phyloP scores from a whole-genome alignment of 257 asterid genomes.

The Primulina tabacum region DNA sequence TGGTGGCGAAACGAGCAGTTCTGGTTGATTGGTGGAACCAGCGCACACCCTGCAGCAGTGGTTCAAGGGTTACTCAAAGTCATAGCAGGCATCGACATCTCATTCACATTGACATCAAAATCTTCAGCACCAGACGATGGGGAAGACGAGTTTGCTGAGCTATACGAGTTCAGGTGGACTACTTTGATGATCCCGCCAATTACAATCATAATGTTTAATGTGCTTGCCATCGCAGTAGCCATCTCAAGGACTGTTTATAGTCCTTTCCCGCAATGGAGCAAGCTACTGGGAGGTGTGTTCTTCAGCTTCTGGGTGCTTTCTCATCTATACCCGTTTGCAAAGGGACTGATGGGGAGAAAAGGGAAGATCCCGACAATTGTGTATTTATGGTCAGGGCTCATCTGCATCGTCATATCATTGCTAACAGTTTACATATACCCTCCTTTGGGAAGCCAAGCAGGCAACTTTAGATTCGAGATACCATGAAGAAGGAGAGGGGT shows the following conservation, averaged over 20 bases:
- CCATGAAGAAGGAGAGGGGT: conserved; percentile 27
- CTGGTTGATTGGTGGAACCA: conserved; percentile 93
- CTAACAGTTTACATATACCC: conserved; percentile 69
- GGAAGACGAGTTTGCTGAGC: conserved; percentile 73
- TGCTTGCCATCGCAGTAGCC: conserved; percentile 71
- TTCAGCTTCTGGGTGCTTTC: conserved; percentile 93
- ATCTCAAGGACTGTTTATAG: conserved; percentile 68
- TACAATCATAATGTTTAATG: conserved; percentile 64
- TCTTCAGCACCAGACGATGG: conserved; percentile 67
- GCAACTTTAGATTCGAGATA: conserved; percentile 33
- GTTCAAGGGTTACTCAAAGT: conserved; percentile 82
- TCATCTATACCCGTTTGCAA: conserved; percentile 85
- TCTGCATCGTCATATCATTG: conserved; percentile 70
- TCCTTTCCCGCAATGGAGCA: conserved; percentile 85
- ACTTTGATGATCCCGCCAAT: conserved; percentile 81
- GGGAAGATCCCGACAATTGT: conserved; percentile 89
- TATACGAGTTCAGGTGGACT: conserved; percentile 84
- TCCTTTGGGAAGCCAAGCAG: conserved; percentile 46
- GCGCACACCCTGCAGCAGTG: conserved; percentile 91
- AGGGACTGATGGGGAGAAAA: conserved; percentile 77
- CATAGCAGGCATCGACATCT: conserved; percentile 77
- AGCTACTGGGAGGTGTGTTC: conserved; percentile 76
- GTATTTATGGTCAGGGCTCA: conserved; percentile 82
- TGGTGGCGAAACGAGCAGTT: conserved; percentile 99
- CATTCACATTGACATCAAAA: conserved; percentile 81